Evolutionary conservation across 129 eudicot species (phyloP), one percentile per base, ranked within the genome.

Genomic region (Solidago caesia): DNA sequence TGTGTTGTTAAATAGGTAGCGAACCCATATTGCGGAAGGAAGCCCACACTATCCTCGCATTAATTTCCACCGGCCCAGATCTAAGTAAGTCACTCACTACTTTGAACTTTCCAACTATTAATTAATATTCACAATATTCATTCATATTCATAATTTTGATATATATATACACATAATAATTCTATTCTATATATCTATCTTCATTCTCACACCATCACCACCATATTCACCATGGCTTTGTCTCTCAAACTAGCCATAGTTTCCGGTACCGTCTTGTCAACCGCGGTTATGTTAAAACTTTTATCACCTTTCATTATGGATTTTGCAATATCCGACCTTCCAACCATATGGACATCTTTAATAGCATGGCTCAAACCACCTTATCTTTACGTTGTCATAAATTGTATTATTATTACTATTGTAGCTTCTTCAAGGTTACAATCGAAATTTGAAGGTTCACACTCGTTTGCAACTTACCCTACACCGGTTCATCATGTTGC

Each of bases 391-490:
- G 87, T 92, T 44, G 77, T 92, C 46, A 81, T 92, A 81, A 92
- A 92, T 81, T 83, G 79, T 75, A 92, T 92, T 75, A 89, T 92
- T 64, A 81, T 92, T 70, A 80, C 92, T 16, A 89, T 92, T 67
- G 90, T 89, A 8, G 96, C 96, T n/a, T 86, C 98, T 29, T 84
- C 96, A 2, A 81, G 87, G 73, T 79, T 90, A 51, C 91, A 89
- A 44, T 64, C 83, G 15, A 78, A 74, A 25, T 41, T 33, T 26
- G 84, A 84, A 58, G 42, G 21, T 68, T 57, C 58, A 49, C 44
- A 16, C 41, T n/a, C 45, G 29, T 7, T 65, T 14, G 55, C 81
- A 4, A 46, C 76, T 25, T 51, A 63, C 45, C 71, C 73, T 8
- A 13, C 25, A 16, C 41, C 48, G 45, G 62, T 41, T 39, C 69